Percentiles rank a stretch among this genome's conserved stretches.
Conservation (phyloP, 2,329 filamentous ascomycete genomes). For the Elsinoe necatrix region DNA sequence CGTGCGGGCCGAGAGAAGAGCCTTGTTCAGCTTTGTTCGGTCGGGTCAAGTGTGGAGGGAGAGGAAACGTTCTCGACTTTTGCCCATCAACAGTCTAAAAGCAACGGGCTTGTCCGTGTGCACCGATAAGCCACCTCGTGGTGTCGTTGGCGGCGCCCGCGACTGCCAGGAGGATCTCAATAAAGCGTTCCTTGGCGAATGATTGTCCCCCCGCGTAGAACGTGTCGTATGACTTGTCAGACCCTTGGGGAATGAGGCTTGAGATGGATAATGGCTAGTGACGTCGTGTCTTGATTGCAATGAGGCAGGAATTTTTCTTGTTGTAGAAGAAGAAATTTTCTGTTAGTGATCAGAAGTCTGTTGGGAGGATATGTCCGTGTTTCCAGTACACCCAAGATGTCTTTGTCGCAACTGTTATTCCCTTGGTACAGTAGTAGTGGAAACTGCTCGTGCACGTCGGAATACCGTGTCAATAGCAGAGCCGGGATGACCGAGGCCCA, state of each 20-base stretch:
- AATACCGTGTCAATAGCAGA: not conserved
- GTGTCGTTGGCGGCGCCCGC: conserved; percentile 7
- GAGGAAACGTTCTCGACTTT: not conserved
- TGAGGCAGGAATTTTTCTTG: not conserved
- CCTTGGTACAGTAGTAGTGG: conserved; percentile 2
- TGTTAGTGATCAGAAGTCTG: not conserved
- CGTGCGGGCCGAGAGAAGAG: conserved; percentile 4
- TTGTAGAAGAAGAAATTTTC: not conserved
- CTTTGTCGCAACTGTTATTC: conserved; percentile 8
- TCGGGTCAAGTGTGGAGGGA: not conserved
- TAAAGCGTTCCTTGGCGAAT: conserved; percentile 4
- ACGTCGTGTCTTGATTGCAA: not conserved
- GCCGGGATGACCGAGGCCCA: conserved; percentile 1
- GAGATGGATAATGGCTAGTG: not conserved
- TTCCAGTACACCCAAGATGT: not conserved
- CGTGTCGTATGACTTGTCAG: conserved; percentile 1
- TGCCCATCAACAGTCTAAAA: not conserved
- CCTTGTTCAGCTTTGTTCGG: not conserved
- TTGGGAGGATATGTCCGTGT: conserved; percentile 2
- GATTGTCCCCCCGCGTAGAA: conserved; percentile 3
- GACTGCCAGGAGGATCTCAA: not conserved
- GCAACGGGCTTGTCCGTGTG: conserved; percentile 5
- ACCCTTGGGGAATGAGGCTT: not conserved
- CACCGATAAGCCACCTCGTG: conserved; percentile 13
- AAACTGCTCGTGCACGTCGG: not conserved